Percentiles rank a stretch among this genome's conserved stretches.
These are phyloP conservation scores for Tephrocybe sp. DNA, from an alignment of 768 basidiomycete species.

Conservation along the genomic window DNA sequence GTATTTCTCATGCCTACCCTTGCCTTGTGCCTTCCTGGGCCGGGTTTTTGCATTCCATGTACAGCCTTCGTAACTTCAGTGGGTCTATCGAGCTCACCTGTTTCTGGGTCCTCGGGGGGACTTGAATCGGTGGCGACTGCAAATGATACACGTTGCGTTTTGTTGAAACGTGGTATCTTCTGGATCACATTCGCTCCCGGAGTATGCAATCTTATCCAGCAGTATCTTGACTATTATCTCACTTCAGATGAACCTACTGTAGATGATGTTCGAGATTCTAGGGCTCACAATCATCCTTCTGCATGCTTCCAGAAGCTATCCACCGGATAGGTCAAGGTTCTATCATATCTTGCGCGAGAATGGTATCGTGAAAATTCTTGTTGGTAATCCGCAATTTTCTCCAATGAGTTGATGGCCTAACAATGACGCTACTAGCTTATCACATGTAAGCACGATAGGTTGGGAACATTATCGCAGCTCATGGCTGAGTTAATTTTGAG, in stretches of 20 bases:
- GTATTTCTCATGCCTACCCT: not conserved
- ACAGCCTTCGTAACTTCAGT: not conserved
- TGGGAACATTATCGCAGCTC: not conserved
- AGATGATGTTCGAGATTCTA: conserved; percentile 11
- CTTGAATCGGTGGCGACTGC: too few relatives aligned
- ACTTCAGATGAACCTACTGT: not conserved
- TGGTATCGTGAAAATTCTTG: not conserved
- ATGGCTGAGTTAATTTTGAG: not conserved
- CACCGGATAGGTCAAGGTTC: not conserved
- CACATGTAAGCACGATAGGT: conserved; percentile 3
- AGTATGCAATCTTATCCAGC: not conserved
- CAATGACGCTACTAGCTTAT: not conserved
- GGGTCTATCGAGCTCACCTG: too few relatives aligned
- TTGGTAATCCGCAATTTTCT: not conserved
- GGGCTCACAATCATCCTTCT: not conserved
- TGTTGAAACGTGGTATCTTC: conserved; percentile 1
- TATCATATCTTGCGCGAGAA: not conserved
- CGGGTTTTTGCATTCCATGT: not conserved
- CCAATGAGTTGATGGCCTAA: not conserved
- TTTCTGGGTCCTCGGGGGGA: too few relatives aligned
- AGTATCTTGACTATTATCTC: too few relatives aligned
- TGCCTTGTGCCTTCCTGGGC: too few relatives aligned
- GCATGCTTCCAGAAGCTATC: not conserved
- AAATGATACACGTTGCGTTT: not conserved
- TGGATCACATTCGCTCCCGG: conserved; percentile 9